Conservation (phyloP, 2,329 filamentous ascomycete genomes). For the Escovopsis sp. region DNA sequence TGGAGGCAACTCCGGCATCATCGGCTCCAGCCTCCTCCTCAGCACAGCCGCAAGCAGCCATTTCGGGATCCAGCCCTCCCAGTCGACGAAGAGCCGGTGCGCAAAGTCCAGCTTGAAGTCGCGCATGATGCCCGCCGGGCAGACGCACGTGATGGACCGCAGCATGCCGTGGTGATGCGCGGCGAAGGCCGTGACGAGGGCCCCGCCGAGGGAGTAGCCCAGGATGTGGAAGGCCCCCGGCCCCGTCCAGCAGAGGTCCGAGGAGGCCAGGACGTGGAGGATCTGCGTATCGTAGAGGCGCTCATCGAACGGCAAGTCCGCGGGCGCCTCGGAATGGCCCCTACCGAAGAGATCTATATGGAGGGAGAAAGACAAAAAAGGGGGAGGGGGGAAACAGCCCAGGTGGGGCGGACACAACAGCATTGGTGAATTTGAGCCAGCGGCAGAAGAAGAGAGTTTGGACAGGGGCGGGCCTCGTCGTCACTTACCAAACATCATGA, state of each 20-base stretch:
- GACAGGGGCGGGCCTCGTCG: no score
- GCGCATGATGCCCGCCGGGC: constrained; percentile 55
- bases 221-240: constrained; percentile 50
- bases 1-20: neutral
- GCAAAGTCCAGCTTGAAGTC: constrained; percentile 42
- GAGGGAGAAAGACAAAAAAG: neutral
- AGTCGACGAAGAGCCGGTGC: constrained; percentile 40
- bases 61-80: constrained; percentile 42
- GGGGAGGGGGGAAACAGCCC: no score
- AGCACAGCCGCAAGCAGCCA: constrained; percentile 39
- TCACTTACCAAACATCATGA: constrained; percentile 58
- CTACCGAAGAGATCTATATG: constrained; percentile 53
- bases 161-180: constrained; percentile 51
- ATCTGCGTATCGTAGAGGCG: constrained; percentile 52
- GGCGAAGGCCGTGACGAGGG: constrained; percentile 54
- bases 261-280: constrained; percentile 49
- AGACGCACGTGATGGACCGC: constrained; percentile 47
- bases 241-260: constrained; percentile 38
- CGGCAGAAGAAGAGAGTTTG: no score
- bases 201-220: constrained; percentile 70
- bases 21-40: constrained; percentile 30
- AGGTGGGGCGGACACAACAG: no score
- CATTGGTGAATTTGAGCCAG: no score
- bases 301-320: constrained; percentile 42
- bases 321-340: constrained; percentile 59